A percentile compares a stretch with the other conserved stretches of the same genome.
These are phyloP conservation scores for Haemoproteus tartakovskyi DNA, from an alignment of 169 alveolate species.

Conservation along the genomic window DNA sequence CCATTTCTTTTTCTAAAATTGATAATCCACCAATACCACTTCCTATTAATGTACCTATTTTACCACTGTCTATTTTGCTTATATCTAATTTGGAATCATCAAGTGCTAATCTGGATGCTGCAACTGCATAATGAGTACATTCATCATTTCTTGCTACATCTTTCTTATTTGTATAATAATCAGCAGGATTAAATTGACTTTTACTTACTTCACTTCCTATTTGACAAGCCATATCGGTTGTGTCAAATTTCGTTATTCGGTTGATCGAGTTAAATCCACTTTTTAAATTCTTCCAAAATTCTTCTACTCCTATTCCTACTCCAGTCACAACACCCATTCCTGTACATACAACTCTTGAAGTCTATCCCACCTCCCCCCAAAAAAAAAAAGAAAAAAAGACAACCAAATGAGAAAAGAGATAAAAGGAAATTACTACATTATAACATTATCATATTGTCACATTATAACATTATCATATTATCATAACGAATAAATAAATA, in stretches of 20 bases:
- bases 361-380: no score
- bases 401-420: no score
- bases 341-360: constrained; percentile 73
- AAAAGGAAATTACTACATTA: no score
- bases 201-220: constrained; percentile 69
- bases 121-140: constrained; percentile 74
- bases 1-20: constrained; percentile 69
- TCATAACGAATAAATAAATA: no score
- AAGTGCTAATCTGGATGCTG: constrained; percentile 73
- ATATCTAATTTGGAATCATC: constrained; percentile 70
- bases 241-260: constrained; percentile 69
- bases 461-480: no score
- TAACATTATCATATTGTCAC: no score
- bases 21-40: constrained; percentile 77
- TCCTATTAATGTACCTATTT: constrained; percentile 73
- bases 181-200: constrained; percentile 64
- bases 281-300: constrained; percentile 68
- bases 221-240: constrained; percentile 73
- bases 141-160: constrained; percentile 75
- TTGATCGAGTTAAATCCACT: constrained; percentile 69
- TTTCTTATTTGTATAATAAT: constrained; percentile 67
- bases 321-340: constrained; percentile 75
- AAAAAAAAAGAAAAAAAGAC: neutral
- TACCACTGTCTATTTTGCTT: constrained; percentile 50
- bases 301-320: constrained; percentile 70